A percentile compares a stretch with the other conserved stretches of the same genome.
phyloP scores from a whole-genome alignment of 164 flowering plant species.

The Hamamelis virginiana region DNA sequence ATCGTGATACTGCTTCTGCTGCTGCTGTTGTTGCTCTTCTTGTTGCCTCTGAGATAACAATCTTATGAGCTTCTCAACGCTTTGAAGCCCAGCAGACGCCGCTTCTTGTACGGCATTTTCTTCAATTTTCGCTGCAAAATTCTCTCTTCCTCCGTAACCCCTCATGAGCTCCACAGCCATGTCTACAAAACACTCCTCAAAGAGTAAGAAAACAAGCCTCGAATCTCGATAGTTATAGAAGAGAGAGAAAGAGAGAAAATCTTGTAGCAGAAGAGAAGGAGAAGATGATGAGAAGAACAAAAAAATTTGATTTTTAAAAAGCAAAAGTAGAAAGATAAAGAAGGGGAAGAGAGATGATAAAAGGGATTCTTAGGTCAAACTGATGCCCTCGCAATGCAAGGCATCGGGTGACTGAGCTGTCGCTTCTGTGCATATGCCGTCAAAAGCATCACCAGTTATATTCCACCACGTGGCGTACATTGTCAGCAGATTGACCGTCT shows the following conservation, averaged over 20 bases:
- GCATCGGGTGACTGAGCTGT: conserved; percentile 14
- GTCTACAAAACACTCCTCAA: background rate
- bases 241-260: background rate
- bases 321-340: background rate
- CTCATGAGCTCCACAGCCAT: conserved; percentile 72
- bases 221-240: background rate
- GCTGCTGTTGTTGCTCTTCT: conserved; percentile 8
- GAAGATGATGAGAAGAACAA: conserved; percentile 7
- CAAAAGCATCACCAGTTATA: conserved; percentile 19
- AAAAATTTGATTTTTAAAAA: background rate
- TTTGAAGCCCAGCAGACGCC: conserved; percentile 58
- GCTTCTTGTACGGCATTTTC: conserved; percentile 58
- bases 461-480: conserved; percentile 18
- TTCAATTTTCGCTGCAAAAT: conserved; percentile 33
- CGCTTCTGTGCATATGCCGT: conserved; percentile 19
- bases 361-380: conserved; percentile 30
- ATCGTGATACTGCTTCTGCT: background rate
- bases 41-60: conserved; percentile 31
- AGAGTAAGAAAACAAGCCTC: background rate
- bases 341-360: conserved; percentile 5
- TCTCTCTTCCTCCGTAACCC: conserved; percentile 22
- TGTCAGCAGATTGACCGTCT: conserved; percentile 25
- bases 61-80: conserved; percentile 51
- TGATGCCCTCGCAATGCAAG: conserved; percentile 17
- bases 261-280: background rate